Base-by-base conservation (phyloP, 2,329 filamentous ascomycete genomes). In the Aureobasidium sp. region DNA sequence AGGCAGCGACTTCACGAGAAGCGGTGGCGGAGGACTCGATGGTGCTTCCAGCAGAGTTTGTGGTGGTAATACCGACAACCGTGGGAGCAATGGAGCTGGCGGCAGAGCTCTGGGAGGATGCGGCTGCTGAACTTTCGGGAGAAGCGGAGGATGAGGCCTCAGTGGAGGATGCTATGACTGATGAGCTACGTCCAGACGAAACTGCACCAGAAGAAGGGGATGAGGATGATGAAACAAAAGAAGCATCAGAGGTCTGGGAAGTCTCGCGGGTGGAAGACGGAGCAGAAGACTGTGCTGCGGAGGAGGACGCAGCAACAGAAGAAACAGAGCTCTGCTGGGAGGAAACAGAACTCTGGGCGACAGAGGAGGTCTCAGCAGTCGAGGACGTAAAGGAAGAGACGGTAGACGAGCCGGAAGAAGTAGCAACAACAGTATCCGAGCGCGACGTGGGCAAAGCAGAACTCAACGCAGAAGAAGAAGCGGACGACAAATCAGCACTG, bases 41-140 rank as follows among this genome's bases (percentile, higher is more conserved):
- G 8, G 67, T 66, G 62, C 63, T 67, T 34, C 69, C 66, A 24
- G 47, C 62, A 24, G 62, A 59, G 46, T 69, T 65, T 15, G 70
- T 71, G 32, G 70, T 71, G 9, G 69, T 68, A 34, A 69, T 36
- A 20, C 63, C 59, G 8, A 69, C 65, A 34, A 68, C 69, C 29
- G 66, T 67, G 29, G 63, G 50, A 41, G 50, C 20, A 43, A 62
- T 63, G 48, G 65, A 62, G 12, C 57, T 59, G 3, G 39, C 34
- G 50, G 48, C 37, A 51, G 50, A 36, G 36, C 57, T 41, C 37
- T 55, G 36, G 9, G 65, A 63, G 20, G 60, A 62, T 27, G 51
- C 46, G 9, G 44, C 41, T 10, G 15, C 43, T 13, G 51, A 55
- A 36, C 41, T 46, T 46, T n/a, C 41, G 12, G 59, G 36, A 32